Evolutionary conservation across 1,139 yeast genomes (phyloP), one percentile per base, ranked within the genome.

Genomic region (Geotrichum carabidarum): DNA sequence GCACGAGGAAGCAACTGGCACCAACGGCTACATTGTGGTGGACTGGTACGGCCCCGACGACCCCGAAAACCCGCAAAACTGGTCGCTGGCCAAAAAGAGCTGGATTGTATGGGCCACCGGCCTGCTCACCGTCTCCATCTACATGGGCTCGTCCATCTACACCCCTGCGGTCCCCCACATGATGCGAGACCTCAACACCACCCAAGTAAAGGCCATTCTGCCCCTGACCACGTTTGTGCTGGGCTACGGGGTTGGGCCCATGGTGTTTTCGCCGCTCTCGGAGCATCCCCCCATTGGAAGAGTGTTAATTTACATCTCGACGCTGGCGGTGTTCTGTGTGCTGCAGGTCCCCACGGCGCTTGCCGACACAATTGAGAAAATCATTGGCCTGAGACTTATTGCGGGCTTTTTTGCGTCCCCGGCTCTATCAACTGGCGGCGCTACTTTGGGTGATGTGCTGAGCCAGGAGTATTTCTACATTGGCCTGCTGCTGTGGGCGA

Each of bases 401-500:
- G 79, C 89, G 41, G 97, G 97, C 2, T 75, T 85, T 35, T 76
- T 86, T 56, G 88, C 94, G 0, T 82, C 93, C 4, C 96, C 96
- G 5, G 90, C 95, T 0, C 75, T 90, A 66, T 83, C 95, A 2
- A 82, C 87, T 61, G 96, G 93, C 9, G 94, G 91, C 57, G 97
- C 96, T 57, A 82, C 95, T 2, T 79, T 89, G 58, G 78, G 85
- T 57, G 97, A 90, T 70, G 58, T 68, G 31, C 31, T 58, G 41
- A 65, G 62, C 1, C 56, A 54, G n/a, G 44, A 59, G 8, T 56
- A 59, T 1, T 37, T 64, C 37, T 55, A 59, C 36, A 58, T 83
- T 22, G 81, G 71, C 62, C 44, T 74, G 63, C 82, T 66, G 44
- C 67, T 72, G 52, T 81, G 75, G 84, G 81, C 78, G 66, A 76